Conservation (phyloP, 2,329 filamentous ascomycete genomes). For the Cladosporium sp. region DNA sequence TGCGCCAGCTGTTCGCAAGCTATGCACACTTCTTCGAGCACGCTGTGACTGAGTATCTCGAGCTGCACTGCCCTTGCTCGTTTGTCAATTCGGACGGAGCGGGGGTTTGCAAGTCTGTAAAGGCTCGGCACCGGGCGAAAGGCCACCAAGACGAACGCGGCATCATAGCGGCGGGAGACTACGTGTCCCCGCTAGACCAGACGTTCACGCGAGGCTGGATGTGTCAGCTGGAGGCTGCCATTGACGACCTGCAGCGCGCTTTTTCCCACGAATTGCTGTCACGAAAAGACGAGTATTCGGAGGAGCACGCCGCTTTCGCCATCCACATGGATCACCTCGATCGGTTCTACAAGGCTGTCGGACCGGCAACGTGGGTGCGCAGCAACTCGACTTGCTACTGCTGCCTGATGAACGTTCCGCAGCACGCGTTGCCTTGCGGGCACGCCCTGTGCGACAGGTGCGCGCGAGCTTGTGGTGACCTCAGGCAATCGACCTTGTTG, state of each 20-base stretch:
- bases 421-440: slow-evolving; percentile 40
- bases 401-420: slow-evolving; percentile 37
- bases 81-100: slow-evolving; percentile 32
- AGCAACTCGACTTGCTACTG: slow-evolving; percentile 41
- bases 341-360: slow-evolving; percentile 38
- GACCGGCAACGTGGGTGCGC: slow-evolving; percentile 27
- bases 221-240: slow-evolving; percentile 26
- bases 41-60: slow-evolving; percentile 43
- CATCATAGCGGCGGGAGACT: slow-evolving; percentile 36
- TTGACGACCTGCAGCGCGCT: slow-evolving; percentile 23
- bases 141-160: slow-evolving; percentile 37
- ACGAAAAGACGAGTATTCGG: slow-evolving; percentile 16
- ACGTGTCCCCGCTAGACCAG: slow-evolving; percentile 28
- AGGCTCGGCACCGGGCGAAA: slow-evolving; percentile 25
- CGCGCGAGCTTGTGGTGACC: slow-evolving; percentile 28
- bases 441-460: slow-evolving; percentile 41
- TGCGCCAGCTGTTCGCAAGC: slow-evolving; percentile 36
- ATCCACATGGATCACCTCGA: slow-evolving; percentile 7
- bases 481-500: slow-evolving; percentile 25
- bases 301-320: slow-evolving; percentile 26
- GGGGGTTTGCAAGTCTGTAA: slow-evolving; percentile 29
- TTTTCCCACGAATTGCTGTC: slow-evolving; percentile 14
- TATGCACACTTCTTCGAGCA: slow-evolving; percentile 42
- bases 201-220: slow-evolving; percentile 23
- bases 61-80: slow-evolving; percentile 45